phyloP scores from a whole-genome alignment of 2,329 filamentous ascomycete genomes.

The Neofusicoccum kwambonambiense region DNA sequence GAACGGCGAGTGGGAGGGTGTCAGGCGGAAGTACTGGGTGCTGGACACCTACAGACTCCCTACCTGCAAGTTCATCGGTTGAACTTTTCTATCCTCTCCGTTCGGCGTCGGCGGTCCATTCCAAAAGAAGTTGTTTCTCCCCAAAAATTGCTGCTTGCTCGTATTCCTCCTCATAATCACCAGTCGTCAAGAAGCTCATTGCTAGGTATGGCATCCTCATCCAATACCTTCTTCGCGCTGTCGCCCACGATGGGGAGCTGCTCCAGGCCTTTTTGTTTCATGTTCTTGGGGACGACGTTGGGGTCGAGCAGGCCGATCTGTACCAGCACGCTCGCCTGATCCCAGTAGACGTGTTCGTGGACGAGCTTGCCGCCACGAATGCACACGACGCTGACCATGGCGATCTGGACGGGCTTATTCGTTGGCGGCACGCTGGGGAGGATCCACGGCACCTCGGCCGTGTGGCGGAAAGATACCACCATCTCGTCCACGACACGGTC shows the following conservation, averaged over 20 bases:
- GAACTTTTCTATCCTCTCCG: conserved; percentile 24
- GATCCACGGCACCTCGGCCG: conserved; percentile 57
- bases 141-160: background rate
- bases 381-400: conserved; percentile 56
- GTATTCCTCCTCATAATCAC: conserved; percentile 17
- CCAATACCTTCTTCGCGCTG: conserved; percentile 43
- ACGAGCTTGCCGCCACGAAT: conserved; percentile 54
- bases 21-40: conserved; percentile 86
- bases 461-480: conserved; percentile 56
- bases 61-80: conserved; percentile 71
- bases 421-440: conserved; percentile 58
- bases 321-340: conserved; percentile 57
- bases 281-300: conserved; percentile 48
- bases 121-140: background rate
- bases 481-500: conserved; percentile 62
- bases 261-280: conserved; percentile 41
- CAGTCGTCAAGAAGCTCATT: conserved; percentile 32
- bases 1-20: conserved; percentile 81
- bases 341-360: conserved; percentile 60
- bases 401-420: conserved; percentile 54
- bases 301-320: conserved; percentile 58
- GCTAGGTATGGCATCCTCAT: conserved; percentile 33
- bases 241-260: conserved; percentile 41
- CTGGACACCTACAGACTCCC: conserved; percentile 75
- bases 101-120: background rate